Evolutionary conservation across 169 alveolate genomes (phyloP).

Genomic region (Theileria equi): DNA sequence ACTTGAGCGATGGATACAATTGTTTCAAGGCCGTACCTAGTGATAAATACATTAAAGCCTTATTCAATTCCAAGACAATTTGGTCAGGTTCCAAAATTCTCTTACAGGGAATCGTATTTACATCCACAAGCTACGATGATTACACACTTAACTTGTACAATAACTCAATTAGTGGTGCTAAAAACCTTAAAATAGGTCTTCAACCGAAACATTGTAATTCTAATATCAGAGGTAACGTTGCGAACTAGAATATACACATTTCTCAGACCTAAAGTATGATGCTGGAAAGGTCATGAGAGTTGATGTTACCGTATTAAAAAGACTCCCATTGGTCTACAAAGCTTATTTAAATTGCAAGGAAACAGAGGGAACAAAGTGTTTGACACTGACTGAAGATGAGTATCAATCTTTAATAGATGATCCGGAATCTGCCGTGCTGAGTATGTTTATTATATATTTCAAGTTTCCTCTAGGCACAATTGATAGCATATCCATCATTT

Average conservation of each 20-base stretch:
- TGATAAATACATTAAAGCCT: conserved; percentile 32
- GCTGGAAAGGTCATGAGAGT: conserved; percentile 46
- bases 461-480: conserved; percentile 9
- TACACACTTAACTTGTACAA: not conserved
- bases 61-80: conserved; percentile 12
- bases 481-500: conserved; percentile 20
- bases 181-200: conserved; percentile 24
- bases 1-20: conserved; percentile 39
- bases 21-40: conserved; percentile 10
- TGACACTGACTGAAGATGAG: conserved; percentile 29
- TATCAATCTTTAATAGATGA: conserved; percentile 12
- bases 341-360: conserved; percentile 24
- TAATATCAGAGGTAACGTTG: conserved; percentile 37
- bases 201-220: conserved; percentile 40
- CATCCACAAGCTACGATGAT: not conserved
- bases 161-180: conserved; percentile 28
- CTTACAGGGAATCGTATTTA: conserved; percentile 32
- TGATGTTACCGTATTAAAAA: conserved; percentile 47
- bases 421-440: conserved; percentile 20
- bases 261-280: conserved; percentile 26
- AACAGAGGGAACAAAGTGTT: not conserved
- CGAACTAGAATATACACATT: not conserved
- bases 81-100: conserved; percentile 30
- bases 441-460: conserved; percentile 11
- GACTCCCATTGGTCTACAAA: conserved; percentile 41